Conservation (phyloP, 495 filamentous ascomycete genomes). For the Penicillium paradoxum region DNA sequence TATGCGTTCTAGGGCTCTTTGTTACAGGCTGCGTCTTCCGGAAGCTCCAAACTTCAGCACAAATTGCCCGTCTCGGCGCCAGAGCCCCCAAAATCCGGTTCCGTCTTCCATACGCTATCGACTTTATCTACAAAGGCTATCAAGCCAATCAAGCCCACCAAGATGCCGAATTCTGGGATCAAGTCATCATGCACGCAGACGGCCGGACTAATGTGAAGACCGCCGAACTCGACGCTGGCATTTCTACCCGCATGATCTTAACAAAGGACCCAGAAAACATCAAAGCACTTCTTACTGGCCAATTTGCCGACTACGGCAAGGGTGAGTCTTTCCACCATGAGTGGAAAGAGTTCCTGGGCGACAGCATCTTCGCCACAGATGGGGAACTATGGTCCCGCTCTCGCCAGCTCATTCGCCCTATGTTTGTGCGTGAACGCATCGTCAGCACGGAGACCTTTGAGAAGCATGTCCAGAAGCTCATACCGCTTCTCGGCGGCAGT, state of each 20-base stretch:
- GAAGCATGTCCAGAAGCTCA: slow-evolving; percentile 63
- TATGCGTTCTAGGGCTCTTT: slow-evolving; percentile 26
- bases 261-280: slow-evolving; percentile 63
- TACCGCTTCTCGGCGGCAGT: slow-evolving; percentile 53
- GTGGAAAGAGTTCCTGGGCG: slow-evolving; percentile 70
- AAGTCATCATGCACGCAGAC: slow-evolving; percentile 39
- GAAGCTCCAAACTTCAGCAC: slow-evolving; percentile 28
- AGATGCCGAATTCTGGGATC: slow-evolving; percentile 57
- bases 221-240: slow-evolving; percentile 51
- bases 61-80: slow-evolving; percentile 33
- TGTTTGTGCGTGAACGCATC: slow-evolving; percentile 78
- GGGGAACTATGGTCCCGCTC: slow-evolving; percentile 68
- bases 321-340: slow-evolving; percentile 62
- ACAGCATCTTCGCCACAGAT: slow-evolving; percentile 77
- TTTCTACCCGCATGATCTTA: slow-evolving; percentile 53
- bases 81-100: slow-evolving; percentile 32
- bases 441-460: slow-evolving; percentile 78
- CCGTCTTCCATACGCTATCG: slow-evolving; percentile 49
- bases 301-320: slow-evolving; percentile 65
- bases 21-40: slow-evolving; percentile 23
- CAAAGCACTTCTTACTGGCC: slow-evolving; percentile 78
- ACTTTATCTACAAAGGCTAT: slow-evolving; percentile 52
- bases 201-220: slow-evolving; percentile 45
- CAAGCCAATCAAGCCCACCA: slow-evolving; percentile 44
- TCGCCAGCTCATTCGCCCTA: slow-evolving; percentile 73